Conservation (phyloP, 1,284 basidiomycete species). For the Rhodotorula sp. region DNA sequence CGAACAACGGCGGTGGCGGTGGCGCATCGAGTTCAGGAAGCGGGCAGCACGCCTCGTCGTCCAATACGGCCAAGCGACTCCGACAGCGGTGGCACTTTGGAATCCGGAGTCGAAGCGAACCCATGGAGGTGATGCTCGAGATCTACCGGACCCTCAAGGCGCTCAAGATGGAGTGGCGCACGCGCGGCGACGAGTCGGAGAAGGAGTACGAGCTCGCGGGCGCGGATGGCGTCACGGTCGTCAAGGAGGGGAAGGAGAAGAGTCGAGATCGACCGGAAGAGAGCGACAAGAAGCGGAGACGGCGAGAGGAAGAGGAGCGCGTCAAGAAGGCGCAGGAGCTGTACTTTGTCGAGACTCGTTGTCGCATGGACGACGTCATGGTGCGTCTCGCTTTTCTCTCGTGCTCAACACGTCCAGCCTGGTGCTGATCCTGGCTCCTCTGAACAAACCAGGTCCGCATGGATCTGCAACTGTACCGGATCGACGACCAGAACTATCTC, state of each 20-base stretch:
- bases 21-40: neutral
- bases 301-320: conserved; percentile 52
- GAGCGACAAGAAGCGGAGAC: conserved; percentile 49
- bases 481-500: conserved; percentile 92
- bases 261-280: conserved; percentile 21
- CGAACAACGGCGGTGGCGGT: neutral
- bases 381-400: conserved; percentile 56
- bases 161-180: conserved; percentile 92
- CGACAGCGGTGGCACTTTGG: conserved; percentile 89
- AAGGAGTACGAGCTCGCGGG: conserved; percentile 24
- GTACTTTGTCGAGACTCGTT: conserved; percentile 92
- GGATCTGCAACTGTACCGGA: conserved; percentile 95
- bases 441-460: conserved; percentile 68
- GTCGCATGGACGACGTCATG: conserved; percentile 82
- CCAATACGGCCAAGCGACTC: conserved; percentile 23
- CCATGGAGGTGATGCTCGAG: conserved; percentile 99
- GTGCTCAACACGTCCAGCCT: neutral
- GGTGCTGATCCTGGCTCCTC: neutral
- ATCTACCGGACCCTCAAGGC: conserved; percentile 90
- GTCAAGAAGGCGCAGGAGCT: conserved; percentile 58
- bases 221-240: conserved; percentile 47
- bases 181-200: conserved; percentile 32
- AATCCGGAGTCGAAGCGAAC: conserved; percentile 87
- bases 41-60: neutral
- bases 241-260: conserved; percentile 32